Evolutionary conservation across 1,139 yeast genomes (phyloP), one percentile per base, ranked within the genome.

Genomic region (Hyphopichia buzzinii): DNA sequence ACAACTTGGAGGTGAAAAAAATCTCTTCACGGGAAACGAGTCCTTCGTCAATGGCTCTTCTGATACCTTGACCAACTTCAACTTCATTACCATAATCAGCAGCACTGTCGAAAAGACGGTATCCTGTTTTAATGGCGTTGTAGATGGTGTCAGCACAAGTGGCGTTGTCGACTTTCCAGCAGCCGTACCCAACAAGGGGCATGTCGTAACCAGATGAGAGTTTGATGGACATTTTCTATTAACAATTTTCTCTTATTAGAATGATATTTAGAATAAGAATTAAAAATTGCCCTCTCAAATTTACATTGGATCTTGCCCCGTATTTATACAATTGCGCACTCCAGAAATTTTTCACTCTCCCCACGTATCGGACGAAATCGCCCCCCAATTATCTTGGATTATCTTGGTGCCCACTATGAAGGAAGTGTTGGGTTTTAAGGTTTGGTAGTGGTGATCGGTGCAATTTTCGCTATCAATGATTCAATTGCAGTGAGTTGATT

Each of bases 91-190:
- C 90, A 57, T 84, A 84, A 55, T 83, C 90, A 56, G 75, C 72
- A 35, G 92, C 94, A 51, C 87, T 86, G 53, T 83, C 90, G 46
- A 83, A 81, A 43, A 81, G 63, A 60, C 92, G 74, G 70, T 84
- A 84, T 8, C 94, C 94, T 15, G 67, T 64, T 55, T 80, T 79
- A 50, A 81, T 79, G 44, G 86, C 87, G 34, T 79, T 72, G 67
- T 79, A 80, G 42, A 81, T 74, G 42, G 75, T 77, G 36, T 72
- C 75, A 26, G 84, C 80, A 42, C 81, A 77, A 30, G 73, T 70
- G 17, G 61, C 72, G 30, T 72, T 70, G 50, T 77, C 72, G 47
- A 81, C 76, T 54, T 81, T 81, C 87, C 87, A 81, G 57, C 81
- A 76, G 31, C 86, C 86, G 44, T 79, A 66, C 36, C 87, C 86